Base-by-base conservation (phyloP, 495 filamentous ascomycete species). In the Rusavskia elegans region DNA sequence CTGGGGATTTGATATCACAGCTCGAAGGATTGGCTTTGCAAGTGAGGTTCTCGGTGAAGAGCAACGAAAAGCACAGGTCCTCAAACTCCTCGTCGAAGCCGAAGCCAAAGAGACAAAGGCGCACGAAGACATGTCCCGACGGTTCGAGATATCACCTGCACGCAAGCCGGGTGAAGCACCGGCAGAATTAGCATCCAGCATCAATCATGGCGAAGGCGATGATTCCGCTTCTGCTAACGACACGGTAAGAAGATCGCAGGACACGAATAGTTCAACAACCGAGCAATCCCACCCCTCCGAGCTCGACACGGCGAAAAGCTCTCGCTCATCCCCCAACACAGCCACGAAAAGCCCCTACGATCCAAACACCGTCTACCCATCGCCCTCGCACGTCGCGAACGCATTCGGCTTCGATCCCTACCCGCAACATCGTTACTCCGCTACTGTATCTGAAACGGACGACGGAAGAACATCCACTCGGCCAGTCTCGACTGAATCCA, bases 1-100 rank as follows among this genome's bases (percentile, higher is more conserved):
- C 2, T 54, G 52, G 52, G 52, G 52, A 16, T 54, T 54, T 27
- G 48, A 54, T 14, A 50, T 54, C 10, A 54, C 52, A 8, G 52
- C 52, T 19, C 45, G 48, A 10, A 46, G 52, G 19, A 54, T 54
- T 19, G 52, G 52, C 1, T 54, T 54, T 25, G 45, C 45, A 41
- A 25, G 49, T 21, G 52, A 54, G 35, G 46, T 54, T 9, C 40
- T 38, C 2, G 49, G 27, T 3, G 42, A 50, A 32, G 36, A 54
- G 32, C 36, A 41, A 16, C 30, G 46, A 14, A 54, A 54, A 50
- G 36, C 45, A 10, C 45, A 50, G 36, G 36, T 49, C 1, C 40
- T 54, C 11, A 35, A 39, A 21, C 48, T 54, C 20, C 52, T 54
- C 32, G 41, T 41, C 8, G 29, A 29, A 10, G 52, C 52, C 23